These are phyloP conservation scores for Neurospora sp. DNA, from an alignment of 495 filamentous ascomycete species.

Conservation along the genomic window DNA sequence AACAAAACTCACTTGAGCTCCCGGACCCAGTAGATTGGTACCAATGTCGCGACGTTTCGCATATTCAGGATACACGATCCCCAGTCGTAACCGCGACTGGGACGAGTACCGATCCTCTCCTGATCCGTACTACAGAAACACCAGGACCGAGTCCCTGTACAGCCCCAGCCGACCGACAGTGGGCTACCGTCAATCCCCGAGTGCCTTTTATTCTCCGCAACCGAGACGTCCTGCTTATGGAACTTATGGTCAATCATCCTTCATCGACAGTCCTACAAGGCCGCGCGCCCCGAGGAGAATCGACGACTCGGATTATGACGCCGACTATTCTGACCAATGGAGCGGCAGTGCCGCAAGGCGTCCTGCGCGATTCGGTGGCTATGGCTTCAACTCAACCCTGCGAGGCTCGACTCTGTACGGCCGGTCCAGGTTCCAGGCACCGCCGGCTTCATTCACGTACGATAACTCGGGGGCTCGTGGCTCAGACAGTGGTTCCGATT, in stretches of 20 bases:
- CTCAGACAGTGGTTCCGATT: neutral
- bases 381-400: neutral
- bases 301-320: neutral
- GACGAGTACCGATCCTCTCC: neutral
- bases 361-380: neutral
- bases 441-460: neutral
- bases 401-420: neutral
- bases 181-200: neutral
- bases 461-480: neutral
- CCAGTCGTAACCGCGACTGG: neutral
- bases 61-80: neutral
- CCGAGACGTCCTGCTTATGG: neutral
- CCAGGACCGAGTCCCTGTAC: neutral
- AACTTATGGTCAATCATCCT: neutral
- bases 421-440: neutral
- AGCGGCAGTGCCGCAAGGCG: neutral
- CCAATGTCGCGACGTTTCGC: neutral
- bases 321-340: neutral
- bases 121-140: neutral
- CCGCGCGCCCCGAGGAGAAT: neutral
- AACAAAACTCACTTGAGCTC: neutral
- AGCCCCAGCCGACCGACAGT: neutral
- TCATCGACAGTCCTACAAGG: neutral
- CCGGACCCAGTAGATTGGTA: rapidly evolving
- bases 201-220: neutral